phyloP scores from a whole-genome alignment of 495 filamentous ascomycete species.

The Aspergillus hancockii region DNA sequence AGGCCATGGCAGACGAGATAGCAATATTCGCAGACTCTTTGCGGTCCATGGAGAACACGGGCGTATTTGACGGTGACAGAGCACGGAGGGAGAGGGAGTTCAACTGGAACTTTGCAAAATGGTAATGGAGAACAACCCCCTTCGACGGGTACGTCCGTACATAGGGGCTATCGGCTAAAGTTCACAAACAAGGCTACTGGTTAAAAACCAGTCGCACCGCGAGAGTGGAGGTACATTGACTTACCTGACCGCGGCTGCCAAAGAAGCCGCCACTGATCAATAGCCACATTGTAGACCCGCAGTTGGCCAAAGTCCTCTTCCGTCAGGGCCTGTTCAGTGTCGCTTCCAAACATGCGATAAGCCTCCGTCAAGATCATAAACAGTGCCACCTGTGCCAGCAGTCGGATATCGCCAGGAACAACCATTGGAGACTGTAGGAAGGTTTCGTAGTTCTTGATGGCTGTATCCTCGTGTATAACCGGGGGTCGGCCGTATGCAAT shows the following conservation, averaged over 20 bases:
- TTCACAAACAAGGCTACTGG: constrained; percentile 11
- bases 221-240: constrained; percentile 13
- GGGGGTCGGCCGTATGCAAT: constrained; percentile 56
- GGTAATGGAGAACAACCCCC: constrained; percentile 60
- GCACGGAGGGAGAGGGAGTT: constrained; percentile 60
- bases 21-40: constrained; percentile 57
- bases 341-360: constrained; percentile 58
- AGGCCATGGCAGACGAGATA: constrained; percentile 57
- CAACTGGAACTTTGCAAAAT: constrained; percentile 62
- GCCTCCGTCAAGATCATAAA: constrained; percentile 59
- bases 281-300: constrained; percentile 52
- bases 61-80: constrained; percentile 48
- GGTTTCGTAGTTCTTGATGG: constrained; percentile 52
- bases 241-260: constrained; percentile 56
- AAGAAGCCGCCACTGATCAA: constrained; percentile 59
- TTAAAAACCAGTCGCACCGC: background rate
- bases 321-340: constrained; percentile 52
- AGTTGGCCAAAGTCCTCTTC: constrained; percentile 55
- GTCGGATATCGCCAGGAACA: constrained; percentile 53
- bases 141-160: constrained; percentile 60
- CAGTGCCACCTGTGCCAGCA: constrained; percentile 57
- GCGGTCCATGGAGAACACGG: constrained; percentile 54
- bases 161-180: constrained; percentile 48
- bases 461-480: constrained; percentile 54
- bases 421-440: constrained; percentile 50